Conservation (phyloP, 306 rosid genomes). For the Gynostemma pentaphyllum region DNA sequence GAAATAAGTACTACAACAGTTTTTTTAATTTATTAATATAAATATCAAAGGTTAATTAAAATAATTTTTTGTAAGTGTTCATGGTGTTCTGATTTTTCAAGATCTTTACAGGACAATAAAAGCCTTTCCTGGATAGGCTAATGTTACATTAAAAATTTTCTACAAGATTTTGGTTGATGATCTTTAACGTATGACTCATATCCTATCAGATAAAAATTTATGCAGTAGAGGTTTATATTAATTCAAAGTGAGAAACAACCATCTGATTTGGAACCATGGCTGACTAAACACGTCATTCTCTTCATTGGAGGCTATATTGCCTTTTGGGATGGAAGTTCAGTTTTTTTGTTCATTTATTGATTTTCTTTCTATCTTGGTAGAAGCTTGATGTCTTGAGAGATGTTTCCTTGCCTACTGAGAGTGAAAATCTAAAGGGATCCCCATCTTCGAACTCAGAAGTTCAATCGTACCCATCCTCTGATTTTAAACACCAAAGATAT, state of each 20-base stretch:
- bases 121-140: no score
- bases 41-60: no score
- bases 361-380: constrained; percentile 20
- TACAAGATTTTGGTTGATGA: background rate
- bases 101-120: no score
- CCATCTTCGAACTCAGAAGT: constrained; percentile 21
- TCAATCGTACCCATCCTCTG: constrained; percentile 42
- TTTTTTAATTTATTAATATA: background rate
- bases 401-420: constrained; percentile 27
- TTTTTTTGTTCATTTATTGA: background rate
- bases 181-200: background rate
- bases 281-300: background rate
- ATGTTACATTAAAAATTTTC: background rate
- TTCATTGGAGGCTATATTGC: background rate
- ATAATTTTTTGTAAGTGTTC: no score
- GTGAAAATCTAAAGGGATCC: constrained; percentile 49
- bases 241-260: background rate
- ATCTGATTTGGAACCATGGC: background rate
- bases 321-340: background rate
- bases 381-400: constrained; percentile 42
- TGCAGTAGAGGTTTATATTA: background rate
- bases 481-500: constrained; percentile 64
- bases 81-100: no score
- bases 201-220: background rate
- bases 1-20: background rate